Evolutionary conservation across 805 yeast genomes (phyloP).

Genomic region (Yarrowia osloensis): DNA sequence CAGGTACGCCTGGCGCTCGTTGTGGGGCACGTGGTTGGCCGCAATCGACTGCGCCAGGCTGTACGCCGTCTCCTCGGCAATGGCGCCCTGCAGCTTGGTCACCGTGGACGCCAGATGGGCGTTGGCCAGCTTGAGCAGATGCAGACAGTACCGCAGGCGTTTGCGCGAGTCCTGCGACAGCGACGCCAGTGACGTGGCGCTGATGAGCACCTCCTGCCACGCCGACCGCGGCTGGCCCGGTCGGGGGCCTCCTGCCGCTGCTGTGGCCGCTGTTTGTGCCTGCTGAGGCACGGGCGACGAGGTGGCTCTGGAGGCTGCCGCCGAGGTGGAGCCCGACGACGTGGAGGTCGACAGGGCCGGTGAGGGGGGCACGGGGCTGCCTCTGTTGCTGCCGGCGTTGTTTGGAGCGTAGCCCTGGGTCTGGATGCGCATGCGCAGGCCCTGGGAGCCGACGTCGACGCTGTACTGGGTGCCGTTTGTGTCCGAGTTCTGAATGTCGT

Average conservation of each 20-base stretch:
- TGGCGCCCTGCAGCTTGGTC: constrained; percentile 57
- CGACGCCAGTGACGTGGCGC: constrained; percentile 43
- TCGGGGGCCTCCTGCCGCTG: background rate
- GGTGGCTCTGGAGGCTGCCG: constrained; percentile 7
- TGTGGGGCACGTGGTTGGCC: constrained; percentile 44
- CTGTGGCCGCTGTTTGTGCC: background rate
- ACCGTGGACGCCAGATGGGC: constrained; percentile 71
- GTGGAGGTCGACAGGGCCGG: background rate
- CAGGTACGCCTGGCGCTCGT: constrained; percentile 33
- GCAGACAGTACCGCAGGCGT: constrained; percentile 74
- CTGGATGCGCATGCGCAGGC: constrained; percentile 24
- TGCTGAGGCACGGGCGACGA: constrained; percentile 7
- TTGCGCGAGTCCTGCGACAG: constrained; percentile 72
- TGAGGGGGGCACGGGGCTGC: constrained; percentile 18
- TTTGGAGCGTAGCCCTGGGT: constrained; percentile 12
- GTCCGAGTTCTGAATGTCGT: constrained; percentile 29
- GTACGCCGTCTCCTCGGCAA: constrained; percentile 45
- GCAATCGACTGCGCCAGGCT: constrained; percentile 38
- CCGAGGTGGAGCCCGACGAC: constrained; percentile 9
- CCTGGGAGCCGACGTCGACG: constrained; percentile 23
- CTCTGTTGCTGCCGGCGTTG: constrained; percentile 3
- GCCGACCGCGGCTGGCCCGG: constrained; percentile 31
- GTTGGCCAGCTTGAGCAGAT: constrained; percentile 78
- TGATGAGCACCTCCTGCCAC: constrained; percentile 41
- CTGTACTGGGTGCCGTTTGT: constrained; percentile 20